These are phyloP conservation scores for Anthracocystis walkeri DNA, from an alignment of 1,284 basidiomycete genomes.

Conservation along the genomic window DNA sequence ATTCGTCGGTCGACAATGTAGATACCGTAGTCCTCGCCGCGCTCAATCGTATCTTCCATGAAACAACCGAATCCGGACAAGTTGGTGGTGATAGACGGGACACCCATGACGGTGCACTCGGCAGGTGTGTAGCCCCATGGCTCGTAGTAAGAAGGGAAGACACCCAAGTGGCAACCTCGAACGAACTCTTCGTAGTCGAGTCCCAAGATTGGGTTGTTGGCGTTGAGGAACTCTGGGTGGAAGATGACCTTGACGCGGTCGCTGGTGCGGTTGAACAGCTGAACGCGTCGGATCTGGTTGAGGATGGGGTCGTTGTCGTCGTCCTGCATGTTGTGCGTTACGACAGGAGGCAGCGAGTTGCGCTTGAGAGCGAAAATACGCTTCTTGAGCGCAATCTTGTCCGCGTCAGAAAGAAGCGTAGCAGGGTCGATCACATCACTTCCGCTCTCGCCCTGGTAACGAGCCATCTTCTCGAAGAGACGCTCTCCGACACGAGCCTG, in stretches of 20 bases:
- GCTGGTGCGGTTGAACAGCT: constrained; percentile 84
- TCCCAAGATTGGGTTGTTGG: constrained; percentile 95
- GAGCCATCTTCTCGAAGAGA: constrained; percentile 91
- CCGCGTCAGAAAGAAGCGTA: constrained; percentile 85
- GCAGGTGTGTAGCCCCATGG: constrained; percentile 85
- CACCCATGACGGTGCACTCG: constrained; percentile 85
- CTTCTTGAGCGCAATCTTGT: constrained; percentile 94
- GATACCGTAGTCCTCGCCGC: constrained; percentile 73
- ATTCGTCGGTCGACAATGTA: constrained; percentile 94
- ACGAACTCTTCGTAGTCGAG: constrained; percentile 99
- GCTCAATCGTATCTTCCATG: constrained; percentile 98
- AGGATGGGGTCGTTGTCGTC: constrained; percentile 91
- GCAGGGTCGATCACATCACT: constrained; percentile 60
- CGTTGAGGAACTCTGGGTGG: constrained; percentile 98
- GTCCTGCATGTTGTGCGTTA: constrained; percentile 98
- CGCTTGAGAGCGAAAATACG: constrained; percentile 96
- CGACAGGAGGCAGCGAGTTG: constrained; percentile 89
- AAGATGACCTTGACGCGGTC: constrained; percentile 97
- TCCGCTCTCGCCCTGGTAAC: constrained; percentile 78
- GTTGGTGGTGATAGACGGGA: constrained; percentile 96
- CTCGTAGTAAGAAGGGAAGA: constrained; percentile 94
- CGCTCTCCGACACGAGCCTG: constrained; percentile 90
- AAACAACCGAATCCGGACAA: constrained; percentile 97
- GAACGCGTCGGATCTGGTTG: constrained; percentile 91
- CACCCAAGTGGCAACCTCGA: constrained; percentile 94